Evolutionary conservation across 2,329 filamentous ascomycete genomes (phyloP).

Genomic region (Fusarium multiceps): DNA sequence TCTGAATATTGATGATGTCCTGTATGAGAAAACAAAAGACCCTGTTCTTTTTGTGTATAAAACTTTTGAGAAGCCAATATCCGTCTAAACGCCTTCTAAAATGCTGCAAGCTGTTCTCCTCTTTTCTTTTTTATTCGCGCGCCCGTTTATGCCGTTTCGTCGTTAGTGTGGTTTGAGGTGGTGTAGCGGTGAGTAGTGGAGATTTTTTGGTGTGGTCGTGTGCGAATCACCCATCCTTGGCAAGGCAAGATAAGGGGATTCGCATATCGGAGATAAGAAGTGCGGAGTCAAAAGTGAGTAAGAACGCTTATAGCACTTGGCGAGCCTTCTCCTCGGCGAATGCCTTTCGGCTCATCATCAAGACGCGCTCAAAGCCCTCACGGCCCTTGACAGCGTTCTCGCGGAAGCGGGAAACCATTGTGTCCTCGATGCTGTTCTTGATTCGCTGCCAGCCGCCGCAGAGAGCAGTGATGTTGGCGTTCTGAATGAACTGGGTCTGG

Average conservation of each 20-base stretch:
- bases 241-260: constrained; percentile 8
- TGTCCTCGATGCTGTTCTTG: constrained; percentile 95
- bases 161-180: constrained; percentile 24
- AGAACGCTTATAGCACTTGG: constrained; percentile 38
- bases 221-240: constrained; percentile 14
- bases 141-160: constrained; percentile 44
- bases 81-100: constrained; percentile 44
- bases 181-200: constrained; percentile 43
- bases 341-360: constrained; percentile 91
- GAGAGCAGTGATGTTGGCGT: constrained; percentile 91
- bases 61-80: constrained; percentile 30
- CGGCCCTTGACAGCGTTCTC: constrained; percentile 92
- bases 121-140: constrained; percentile 30
- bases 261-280: constrained; percentile 12
- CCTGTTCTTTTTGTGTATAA: constrained; percentile 28
- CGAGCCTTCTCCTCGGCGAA: constrained; percentile 89
- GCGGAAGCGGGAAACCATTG: constrained; percentile 85
- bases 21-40: constrained; percentile 11
- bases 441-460: constrained; percentile 98
- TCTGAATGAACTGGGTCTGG: constrained; percentile 86
- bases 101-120: constrained; percentile 40
- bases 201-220: constrained; percentile 29
- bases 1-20: neutral
- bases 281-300: neutral
- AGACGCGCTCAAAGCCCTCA: constrained; percentile 94